Conservation (phyloP, 1,284 basidiomycete genomes). For the Ustilago lituana region DNA sequence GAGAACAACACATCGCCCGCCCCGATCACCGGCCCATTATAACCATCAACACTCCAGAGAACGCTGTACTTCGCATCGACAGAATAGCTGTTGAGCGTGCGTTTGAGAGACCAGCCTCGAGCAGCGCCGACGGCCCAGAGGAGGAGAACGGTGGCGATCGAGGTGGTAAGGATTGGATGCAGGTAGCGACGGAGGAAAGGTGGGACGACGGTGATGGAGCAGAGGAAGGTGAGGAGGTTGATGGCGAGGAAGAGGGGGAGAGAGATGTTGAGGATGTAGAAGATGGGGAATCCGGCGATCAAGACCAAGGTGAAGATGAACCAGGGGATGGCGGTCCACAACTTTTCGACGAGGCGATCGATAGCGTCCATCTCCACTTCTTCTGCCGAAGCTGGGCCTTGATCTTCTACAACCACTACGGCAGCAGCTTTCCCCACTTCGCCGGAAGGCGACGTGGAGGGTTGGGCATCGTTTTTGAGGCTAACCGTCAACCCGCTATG, state of each 20-base stretch:
- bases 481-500: conserved; percentile 19
- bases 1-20: conserved; percentile 57
- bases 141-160: conserved; percentile 50
- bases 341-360: conserved; percentile 43
- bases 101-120: conserved; percentile 26
- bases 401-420: no score
- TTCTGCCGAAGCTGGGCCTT: no score
- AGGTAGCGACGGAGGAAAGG: conserved; percentile 45
- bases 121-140: conserved; percentile 55
- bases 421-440: neutral
- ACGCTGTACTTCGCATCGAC: conserved; percentile 52
- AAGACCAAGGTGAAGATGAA: conserved; percentile 36
- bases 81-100: conserved; percentile 41
- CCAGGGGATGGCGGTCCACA: conserved; percentile 47
- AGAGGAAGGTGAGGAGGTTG: conserved; percentile 57
- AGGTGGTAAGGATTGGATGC: conserved; percentile 60
- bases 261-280: conserved; percentile 50
- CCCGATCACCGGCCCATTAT: conserved; percentile 55
- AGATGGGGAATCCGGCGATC: conserved; percentile 52
- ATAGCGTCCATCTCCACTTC: conserved; percentile 44
- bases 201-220: conserved; percentile 52
- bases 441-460: neutral
- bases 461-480: conserved; percentile 7
- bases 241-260: conserved; percentile 55
- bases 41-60: conserved; percentile 42